A percentile compares a stretch with the other conserved stretches of the same genome.
These are phyloP conservation scores for Rutstroemia sp. DNA, from an alignment of 2,329 filamentous ascomycete species.

Conservation along the genomic window DNA sequence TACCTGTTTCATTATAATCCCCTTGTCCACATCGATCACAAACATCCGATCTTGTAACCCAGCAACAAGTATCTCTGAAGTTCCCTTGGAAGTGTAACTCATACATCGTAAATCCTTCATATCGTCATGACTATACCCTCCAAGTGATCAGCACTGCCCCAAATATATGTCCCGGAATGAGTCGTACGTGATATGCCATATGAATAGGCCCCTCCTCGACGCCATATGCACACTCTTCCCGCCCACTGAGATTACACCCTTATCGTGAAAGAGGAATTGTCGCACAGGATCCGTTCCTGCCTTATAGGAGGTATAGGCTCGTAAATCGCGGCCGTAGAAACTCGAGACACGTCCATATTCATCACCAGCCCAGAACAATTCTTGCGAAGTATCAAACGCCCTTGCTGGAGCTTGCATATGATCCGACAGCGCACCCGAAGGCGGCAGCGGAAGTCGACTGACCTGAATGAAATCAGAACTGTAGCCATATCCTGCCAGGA, in stretches of 20 bases:
- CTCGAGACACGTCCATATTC: slow-evolving; percentile 80
- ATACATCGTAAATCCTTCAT: slow-evolving; percentile 90
- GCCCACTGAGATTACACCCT: slow-evolving; percentile 80
- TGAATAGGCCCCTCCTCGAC: slow-evolving; percentile 68
- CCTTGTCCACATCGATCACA: slow-evolving; percentile 62
- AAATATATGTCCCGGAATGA: background rate
- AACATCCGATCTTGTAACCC: slow-evolving; percentile 85
- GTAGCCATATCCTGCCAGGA: background rate
- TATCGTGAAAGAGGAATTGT: slow-evolving; percentile 86
- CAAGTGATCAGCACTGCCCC: slow-evolving; percentile 15
- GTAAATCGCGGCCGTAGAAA: slow-evolving; percentile 78
- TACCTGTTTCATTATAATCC: slow-evolving; percentile 62
- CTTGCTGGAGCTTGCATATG: slow-evolving; percentile 69
- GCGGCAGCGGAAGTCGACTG: slow-evolving; percentile 72
- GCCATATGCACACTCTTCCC: slow-evolving; percentile 82
- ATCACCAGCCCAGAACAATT: slow-evolving; percentile 89
- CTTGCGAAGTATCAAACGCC: slow-evolving; percentile 82
- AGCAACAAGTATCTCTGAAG: slow-evolving; percentile 76
- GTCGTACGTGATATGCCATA: slow-evolving; percentile 76
- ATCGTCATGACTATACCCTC: slow-evolving; percentile 50
- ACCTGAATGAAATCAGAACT: slow-evolving; percentile 46
- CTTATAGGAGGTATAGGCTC: slow-evolving; percentile 84
- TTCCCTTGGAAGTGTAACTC: slow-evolving; percentile 86
- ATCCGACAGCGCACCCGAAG: slow-evolving; percentile 62
- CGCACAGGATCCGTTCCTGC: slow-evolving; percentile 72